These are phyloP conservation scores for Iris macrosiphon DNA, from an alignment of 106 monocot genomes.

Conservation along the genomic window DNA sequence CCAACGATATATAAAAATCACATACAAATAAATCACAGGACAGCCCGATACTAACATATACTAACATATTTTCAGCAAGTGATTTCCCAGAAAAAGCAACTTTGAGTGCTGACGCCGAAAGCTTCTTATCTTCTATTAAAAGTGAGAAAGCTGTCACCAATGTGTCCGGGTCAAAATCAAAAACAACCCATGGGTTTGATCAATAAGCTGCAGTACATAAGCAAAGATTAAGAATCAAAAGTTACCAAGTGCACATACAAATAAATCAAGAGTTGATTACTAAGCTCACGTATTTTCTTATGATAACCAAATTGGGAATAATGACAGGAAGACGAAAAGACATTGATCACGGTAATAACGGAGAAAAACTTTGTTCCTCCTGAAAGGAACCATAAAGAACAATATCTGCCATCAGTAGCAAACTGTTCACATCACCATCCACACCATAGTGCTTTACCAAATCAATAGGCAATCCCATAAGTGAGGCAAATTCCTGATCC, in stretches of 20 bases:
- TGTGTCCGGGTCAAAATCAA: slow-evolving; percentile 32
- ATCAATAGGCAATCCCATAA: slow-evolving; percentile 49
- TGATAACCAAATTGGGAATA: slow-evolving; percentile 60
- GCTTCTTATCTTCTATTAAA: slow-evolving; percentile 35
- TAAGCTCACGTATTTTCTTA: slow-evolving; percentile 71
- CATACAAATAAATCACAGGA: too few relatives aligned
- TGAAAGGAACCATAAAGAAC: slow-evolving; percentile 72
- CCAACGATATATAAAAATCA: too few relatives aligned
- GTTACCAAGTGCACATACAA: not conserved
- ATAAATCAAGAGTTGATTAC: slow-evolving; percentile 2
- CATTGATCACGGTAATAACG: slow-evolving; percentile 77
- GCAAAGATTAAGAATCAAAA: not conserved
- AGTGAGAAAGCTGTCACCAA: slow-evolving; percentile 45
- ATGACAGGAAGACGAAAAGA: slow-evolving; percentile 66
- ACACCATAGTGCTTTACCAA: slow-evolving; percentile 54
- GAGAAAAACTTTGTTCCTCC: slow-evolving; percentile 80
- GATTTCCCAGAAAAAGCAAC: slow-evolving; percentile 39
- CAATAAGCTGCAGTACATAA: slow-evolving; percentile 40
- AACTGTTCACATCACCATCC: slow-evolving; percentile 53
- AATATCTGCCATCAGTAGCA: slow-evolving; percentile 62
- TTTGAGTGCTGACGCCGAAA: slow-evolving; percentile 35
- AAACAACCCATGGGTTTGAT: slow-evolving; percentile 63
- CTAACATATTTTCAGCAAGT: slow-evolving; percentile 58
- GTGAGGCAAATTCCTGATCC: slow-evolving; percentile 58
- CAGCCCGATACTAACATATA: slow-evolving; percentile 64